Evolutionary conservation across 129 eudicot genomes (phyloP).

Genomic region (Flaveria sonorensis): DNA sequence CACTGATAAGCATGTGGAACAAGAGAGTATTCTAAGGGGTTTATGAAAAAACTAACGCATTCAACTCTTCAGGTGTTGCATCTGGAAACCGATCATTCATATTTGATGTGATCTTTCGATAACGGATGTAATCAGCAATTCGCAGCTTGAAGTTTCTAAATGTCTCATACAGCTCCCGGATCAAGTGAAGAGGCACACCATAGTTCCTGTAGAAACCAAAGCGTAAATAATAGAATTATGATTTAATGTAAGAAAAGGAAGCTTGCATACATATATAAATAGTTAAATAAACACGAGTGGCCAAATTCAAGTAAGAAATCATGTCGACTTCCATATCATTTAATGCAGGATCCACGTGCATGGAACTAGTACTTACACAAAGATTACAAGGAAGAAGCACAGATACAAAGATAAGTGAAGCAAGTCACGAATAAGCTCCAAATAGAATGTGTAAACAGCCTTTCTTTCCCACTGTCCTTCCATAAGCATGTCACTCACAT

Average conservation of each 20-base stretch:
- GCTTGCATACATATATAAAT: not conserved
- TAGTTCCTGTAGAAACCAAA: slow-evolving; percentile 62
- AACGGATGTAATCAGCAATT: slow-evolving; percentile 93
- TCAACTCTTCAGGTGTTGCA: slow-evolving; percentile 92
- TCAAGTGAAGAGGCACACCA: slow-evolving; percentile 97
- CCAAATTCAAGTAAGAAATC: not conserved
- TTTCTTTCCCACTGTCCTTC: slow-evolving; percentile 99
- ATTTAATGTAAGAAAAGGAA: not conserved
- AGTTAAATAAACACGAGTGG: slow-evolving; percentile 6
- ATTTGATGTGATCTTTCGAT: slow-evolving; percentile 94
- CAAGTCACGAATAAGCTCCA: slow-evolving; percentile 95
- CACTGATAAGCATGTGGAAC: not conserved
- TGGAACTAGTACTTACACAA: slow-evolving; percentile 65
- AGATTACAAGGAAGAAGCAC: slow-evolving; percentile 87
- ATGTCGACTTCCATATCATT: not conserved
- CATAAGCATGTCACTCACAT: slow-evolving; percentile 95
- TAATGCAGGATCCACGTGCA: not conserved
- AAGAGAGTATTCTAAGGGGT: not conserved
- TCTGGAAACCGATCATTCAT: slow-evolving; percentile 99
- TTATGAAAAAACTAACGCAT: slow-evolving; percentile 48
- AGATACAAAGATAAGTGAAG: slow-evolving; percentile 91
- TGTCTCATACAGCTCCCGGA: slow-evolving; percentile 96
- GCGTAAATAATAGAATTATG: slow-evolving; percentile 11
- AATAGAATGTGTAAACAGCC: slow-evolving; percentile 90
- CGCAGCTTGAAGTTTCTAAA: slow-evolving; percentile 94